Base-by-base conservation (phyloP, 169 alveolate genomes). In the Plasmodium knowlesi region DNA sequence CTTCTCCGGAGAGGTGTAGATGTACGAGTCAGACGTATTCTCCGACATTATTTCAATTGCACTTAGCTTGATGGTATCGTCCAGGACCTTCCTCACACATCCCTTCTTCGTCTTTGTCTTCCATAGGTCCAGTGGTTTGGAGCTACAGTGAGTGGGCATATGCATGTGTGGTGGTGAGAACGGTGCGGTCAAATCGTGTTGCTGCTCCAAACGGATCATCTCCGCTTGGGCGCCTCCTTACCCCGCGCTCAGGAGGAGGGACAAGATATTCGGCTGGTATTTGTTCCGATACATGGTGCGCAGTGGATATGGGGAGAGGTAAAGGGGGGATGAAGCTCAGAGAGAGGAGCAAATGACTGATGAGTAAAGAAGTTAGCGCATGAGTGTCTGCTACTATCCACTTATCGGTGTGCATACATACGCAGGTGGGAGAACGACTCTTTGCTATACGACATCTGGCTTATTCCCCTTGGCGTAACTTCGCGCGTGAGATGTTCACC, bases 211-310 rank as follows among this genome's bases (percentile, higher is more conserved):
- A 32, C 39, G 3, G 53, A 2, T 10, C 1, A 6, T 10, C 50
- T 41, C n/a, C 57, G 4, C 57, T 5, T 3, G n/a, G 57, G 2
- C 19, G 57, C 3, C n/a, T 25, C 16, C 53, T 89, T 89, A 89
- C 94, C 94, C 94, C 16, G 94, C 90, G 34, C 94, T 89, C 53
- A 80, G 82, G 78, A 89, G 43, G 53, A 89, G 89, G 32, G 94
- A 81, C 32, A 89, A 37, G 19, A 89, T 73, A 8, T 89, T 89
- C 30, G 94, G 91, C 79, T 80, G 91, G 32, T 30, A 89, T 53
- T 89, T 89, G 16, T 89, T 61, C 73, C 90, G 80, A 19, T 89
- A 89, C 94, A 89, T 89, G 57, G n/a, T 83, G 76, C 9, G 54
- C 74, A 43, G 25, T 50, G 84, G 57, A 8, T 61, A 61, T 61